Base-by-base conservation (phyloP, 768 basidiomycete genomes). In the Coprinellus micaceus region DNA sequence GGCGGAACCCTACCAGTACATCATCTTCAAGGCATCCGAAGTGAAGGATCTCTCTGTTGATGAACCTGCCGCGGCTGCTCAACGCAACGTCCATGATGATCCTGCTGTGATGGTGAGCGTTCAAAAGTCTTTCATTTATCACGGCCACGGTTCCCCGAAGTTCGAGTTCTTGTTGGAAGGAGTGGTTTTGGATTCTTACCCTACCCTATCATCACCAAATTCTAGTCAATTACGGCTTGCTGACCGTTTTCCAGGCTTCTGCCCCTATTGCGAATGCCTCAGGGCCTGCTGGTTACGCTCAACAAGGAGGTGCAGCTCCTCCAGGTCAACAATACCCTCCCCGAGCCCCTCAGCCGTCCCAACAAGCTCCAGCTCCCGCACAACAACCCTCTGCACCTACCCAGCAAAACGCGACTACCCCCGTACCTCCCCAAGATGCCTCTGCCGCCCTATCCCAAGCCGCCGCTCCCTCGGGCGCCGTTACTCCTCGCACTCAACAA, bases 21-120 rank as follows among this genome's bases (percentile, higher is more conserved):
- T 94, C 71, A 89, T 94, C 60, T 94, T 94, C 73, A 89, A 89
- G 52, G 91, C 91, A 6, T 89, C 89, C 2, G 90, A 94, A 70
- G 91, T 93, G 59, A 92, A 93, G 65, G 91, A 94, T 66, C 78
- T 93, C n/a, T 79, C 88, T 25, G 89, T 94, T 13, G 91, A 94
- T 63, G 87, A 91, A 57, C 79, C 81, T 22, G 74, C 80, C 28
- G 74, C 79, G 0, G 72, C 74, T 7, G 69, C 77, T 36, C 33
- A 33, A 13, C 77, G 84, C 49, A 89, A 81, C 63, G 84, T 91
- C 15, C 87, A 88, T 57, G 88, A 91, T 65, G 91, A 93, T 69
- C 91, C 91, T 5, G 91, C 91, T 6, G 88, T 93, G 15, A 76
- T 93, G 62, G 89, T 88, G 53, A 65, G 64, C 54, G 12, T 17